Evolutionary conservation across 2,329 filamentous ascomycete genomes (phyloP).

Genomic region (Fusarium dlaminii): DNA sequence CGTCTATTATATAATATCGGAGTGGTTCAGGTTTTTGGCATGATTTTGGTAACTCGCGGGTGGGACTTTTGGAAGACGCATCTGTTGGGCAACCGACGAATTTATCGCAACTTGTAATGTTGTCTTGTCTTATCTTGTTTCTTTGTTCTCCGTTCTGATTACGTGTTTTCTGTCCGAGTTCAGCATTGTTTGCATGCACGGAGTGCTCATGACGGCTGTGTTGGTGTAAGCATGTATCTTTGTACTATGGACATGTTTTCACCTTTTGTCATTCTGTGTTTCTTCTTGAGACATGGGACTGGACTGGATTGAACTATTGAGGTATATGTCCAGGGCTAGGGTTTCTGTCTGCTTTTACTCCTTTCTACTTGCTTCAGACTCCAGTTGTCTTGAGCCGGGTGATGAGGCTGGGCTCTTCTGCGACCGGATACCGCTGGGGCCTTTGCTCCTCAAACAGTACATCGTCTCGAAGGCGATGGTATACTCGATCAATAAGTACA

Average conservation of each 20-base stretch:
- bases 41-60: conserved; percentile 31
- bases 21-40: conserved; percentile 31
- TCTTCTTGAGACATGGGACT: conserved; percentile 3
- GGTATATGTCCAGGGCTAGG: conserved; percentile 17
- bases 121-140: conserved; percentile 18
- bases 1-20: conserved; percentile 38
- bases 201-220: conserved; percentile 12
- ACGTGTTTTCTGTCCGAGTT: conserved; percentile 28
- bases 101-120: conserved; percentile 25
- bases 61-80: conserved; percentile 42
- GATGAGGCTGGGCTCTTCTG: conserved; percentile 12
- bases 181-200: conserved; percentile 21
- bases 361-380: conserved; percentile 11
- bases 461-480: conserved; percentile 12
- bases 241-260: conserved; percentile 9
- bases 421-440: conserved; percentile 11
- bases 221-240: conserved; percentile 30
- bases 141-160: conserved; percentile 6
- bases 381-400: background rate
- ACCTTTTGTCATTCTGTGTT: conserved; percentile 5
- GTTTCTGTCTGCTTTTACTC: conserved; percentile 9
- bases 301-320: conserved; percentile 13
- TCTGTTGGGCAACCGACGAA: conserved; percentile 42
- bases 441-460: conserved; percentile 26
- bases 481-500: background rate